These are phyloP conservation scores for Vinca minor DNA, from an alignment of 257 asterid species.

Conservation along the genomic window DNA sequence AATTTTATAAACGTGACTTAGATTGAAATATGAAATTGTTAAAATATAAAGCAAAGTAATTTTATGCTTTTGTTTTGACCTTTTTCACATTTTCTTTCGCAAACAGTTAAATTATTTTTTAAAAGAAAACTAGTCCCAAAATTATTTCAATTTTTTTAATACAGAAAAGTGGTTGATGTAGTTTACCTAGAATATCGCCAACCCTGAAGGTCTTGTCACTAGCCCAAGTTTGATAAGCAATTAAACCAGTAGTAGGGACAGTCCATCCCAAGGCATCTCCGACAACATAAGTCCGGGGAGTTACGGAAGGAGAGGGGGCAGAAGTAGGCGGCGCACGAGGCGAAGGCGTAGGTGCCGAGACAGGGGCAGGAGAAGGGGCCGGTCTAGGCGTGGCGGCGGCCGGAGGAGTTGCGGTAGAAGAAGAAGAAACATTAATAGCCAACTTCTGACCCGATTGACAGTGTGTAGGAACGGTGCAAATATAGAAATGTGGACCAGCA, in stretches of 20 bases:
- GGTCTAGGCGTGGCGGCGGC: constrained; percentile 11
- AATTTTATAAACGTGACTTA: too few species aligned
- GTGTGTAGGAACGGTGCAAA: constrained; percentile 44
- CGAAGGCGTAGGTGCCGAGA: constrained; percentile 27
- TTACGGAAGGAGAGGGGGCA: constrained; percentile 34
- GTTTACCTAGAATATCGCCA: constrained; percentile 56
- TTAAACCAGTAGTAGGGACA: constrained; percentile 43
- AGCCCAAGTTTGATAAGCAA: constrained; percentile 54
- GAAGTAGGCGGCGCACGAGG: constrained; percentile 21
- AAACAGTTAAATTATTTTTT: too few species aligned
- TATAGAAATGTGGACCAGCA: constrained; percentile 46
- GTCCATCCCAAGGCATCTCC: constrained; percentile 63
- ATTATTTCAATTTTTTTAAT: too few species aligned
- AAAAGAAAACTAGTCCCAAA: too few species aligned
- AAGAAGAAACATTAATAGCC: constrained; percentile 51
- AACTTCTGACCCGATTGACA: constrained; percentile 47
- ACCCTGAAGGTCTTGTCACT: constrained; percentile 37
- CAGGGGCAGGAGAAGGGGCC: constrained; percentile 18
- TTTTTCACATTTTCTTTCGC: too few species aligned
- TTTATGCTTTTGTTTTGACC: too few species aligned
- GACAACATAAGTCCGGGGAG: constrained; percentile 32
- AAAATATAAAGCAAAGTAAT: too few species aligned
- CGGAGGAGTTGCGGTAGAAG: constrained; percentile 20
- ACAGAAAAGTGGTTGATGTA: background rate
- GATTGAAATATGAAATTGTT: too few species aligned